Evolutionary conservation across 2,329 filamentous ascomycete genomes (phyloP).

Genomic region (Apiospora koreana): DNA sequence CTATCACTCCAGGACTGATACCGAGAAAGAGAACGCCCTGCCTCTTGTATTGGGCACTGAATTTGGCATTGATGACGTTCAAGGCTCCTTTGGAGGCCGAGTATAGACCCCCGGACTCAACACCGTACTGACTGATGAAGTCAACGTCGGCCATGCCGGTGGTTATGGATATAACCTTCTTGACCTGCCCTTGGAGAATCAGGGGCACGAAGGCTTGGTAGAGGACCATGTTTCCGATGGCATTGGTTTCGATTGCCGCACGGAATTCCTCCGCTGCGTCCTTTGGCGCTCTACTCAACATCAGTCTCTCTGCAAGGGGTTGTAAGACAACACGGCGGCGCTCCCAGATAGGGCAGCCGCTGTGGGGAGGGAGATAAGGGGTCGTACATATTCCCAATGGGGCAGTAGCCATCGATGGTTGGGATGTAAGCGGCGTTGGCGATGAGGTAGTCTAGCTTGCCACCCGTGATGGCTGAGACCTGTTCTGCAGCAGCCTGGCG

Average conservation of each 20-base stretch:
- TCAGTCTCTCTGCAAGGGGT: no score
- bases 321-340: no score
- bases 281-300: no score
- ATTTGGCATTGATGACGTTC: slow-evolving; percentile 36
- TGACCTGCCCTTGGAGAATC: slow-evolving; percentile 46
- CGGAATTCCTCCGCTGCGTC: no score
- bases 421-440: slow-evolving; percentile 46
- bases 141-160: slow-evolving; percentile 46
- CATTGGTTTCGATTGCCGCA: no score
- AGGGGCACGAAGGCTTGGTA: slow-evolving; percentile 54
- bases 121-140: slow-evolving; percentile 25
- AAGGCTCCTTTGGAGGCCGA: slow-evolving; percentile 35
- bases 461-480: slow-evolving; percentile 31
- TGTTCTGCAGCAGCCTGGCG: no score
- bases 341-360: no score
- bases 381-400: no score
- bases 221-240: slow-evolving; percentile 50
- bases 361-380: no score
- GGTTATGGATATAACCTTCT: slow-evolving; percentile 54
- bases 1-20: slow-evolving; percentile 46
- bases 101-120: slow-evolving; percentile 45
- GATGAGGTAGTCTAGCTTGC: slow-evolving; percentile 53
- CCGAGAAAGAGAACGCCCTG: slow-evolving; percentile 46
- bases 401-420: slow-evolving; percentile 28
- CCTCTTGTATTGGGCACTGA: slow-evolving; percentile 40